Percentiles rank a stretch among this genome's conserved stretches.
Evolutionary conservation across 345 rosid genomes (phyloP).

Genomic region (Turritis glabra): DNA sequence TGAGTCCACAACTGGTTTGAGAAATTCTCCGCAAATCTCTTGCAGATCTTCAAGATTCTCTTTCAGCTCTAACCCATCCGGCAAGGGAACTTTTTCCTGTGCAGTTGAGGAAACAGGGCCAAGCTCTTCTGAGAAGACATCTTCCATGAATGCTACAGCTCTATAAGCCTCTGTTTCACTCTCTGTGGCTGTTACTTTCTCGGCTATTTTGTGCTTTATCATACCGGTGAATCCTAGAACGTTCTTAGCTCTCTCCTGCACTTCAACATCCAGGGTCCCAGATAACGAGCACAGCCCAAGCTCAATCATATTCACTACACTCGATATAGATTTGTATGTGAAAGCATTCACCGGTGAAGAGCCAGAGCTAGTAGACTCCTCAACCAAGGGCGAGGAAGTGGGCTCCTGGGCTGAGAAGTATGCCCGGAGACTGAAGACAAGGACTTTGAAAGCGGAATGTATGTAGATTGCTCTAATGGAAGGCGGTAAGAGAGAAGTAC

Average conservation of each 20-base stretch:
- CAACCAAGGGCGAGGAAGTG: slow-evolving; percentile 26
- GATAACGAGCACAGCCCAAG: slow-evolving; percentile 53
- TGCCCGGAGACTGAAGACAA: slow-evolving; percentile 51
- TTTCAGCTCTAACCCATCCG: slow-evolving; percentile 64
- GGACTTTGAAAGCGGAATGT: slow-evolving; percentile 72
- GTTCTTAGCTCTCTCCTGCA: slow-evolving; percentile 77
- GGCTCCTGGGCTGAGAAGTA: slow-evolving; percentile 44
- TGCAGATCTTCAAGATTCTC: slow-evolving; percentile 76
- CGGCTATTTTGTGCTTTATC: slow-evolving; percentile 50
- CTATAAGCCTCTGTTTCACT: slow-evolving; percentile 45
- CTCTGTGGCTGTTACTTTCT: slow-evolving; percentile 31
- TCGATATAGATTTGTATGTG: slow-evolving; percentile 51
- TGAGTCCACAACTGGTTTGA: slow-evolving; percentile 47
- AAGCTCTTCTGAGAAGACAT: slow-evolving; percentile 73
- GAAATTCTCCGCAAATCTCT: slow-evolving; percentile 52
- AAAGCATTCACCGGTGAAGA: slow-evolving; percentile 36
- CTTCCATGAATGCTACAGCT: slow-evolving; percentile 50
- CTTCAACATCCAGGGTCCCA: slow-evolving; percentile 69
- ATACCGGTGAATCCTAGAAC: slow-evolving; percentile 66
- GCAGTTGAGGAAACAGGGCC: slow-evolving; percentile 71
- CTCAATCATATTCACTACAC: slow-evolving; percentile 59
- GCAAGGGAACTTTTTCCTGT: slow-evolving; percentile 64
- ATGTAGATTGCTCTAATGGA: slow-evolving; percentile 66
- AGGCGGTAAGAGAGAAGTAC: slow-evolving; percentile 71
- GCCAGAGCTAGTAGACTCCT: slow-evolving; percentile 38